Evolutionary conservation across 2,329 filamentous ascomycete species (phyloP).

Genomic region (Biscogniauxia sp.): DNA sequence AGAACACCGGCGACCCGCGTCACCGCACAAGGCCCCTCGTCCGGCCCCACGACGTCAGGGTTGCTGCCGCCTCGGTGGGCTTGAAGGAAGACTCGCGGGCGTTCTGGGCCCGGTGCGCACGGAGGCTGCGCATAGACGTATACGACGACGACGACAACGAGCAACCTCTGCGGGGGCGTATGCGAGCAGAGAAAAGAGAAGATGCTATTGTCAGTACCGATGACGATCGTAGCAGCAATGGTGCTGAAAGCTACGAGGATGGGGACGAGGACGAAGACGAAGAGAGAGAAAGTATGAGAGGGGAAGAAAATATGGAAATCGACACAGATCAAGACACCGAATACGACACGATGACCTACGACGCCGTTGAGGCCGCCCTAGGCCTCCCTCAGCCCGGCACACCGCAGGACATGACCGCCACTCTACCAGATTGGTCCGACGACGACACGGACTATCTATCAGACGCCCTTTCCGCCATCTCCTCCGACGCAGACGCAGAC

Average conservation of each 20-base stretch:
- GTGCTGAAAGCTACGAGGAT: conserved; percentile 8
- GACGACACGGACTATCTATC: too few relatives aligned
- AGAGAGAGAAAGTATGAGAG: conserved; percentile 8
- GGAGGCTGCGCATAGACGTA: conserved; percentile 50
- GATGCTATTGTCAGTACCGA: not conserved
- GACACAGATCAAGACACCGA: conserved; percentile 22
- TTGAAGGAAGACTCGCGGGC: conserved; percentile 36
- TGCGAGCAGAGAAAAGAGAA: too few relatives aligned
- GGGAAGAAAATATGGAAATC: conserved; percentile 11
- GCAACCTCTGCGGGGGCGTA: not conserved
- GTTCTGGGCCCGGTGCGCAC: conserved; percentile 49
- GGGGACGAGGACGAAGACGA: conserved; percentile 12
- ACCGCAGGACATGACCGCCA: not conserved
- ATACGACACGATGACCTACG: conserved; percentile 38
- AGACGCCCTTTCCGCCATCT: conserved; percentile 2
- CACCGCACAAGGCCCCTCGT: conserved; percentile 33
- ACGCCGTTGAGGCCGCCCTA: conserved; percentile 43
- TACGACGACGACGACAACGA: conserved; percentile 39
- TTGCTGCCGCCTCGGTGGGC: conserved; percentile 48
- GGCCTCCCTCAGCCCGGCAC: conserved; percentile 14
- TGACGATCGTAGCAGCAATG: conserved; percentile 5
- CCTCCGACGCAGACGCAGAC: conserved; percentile 1
- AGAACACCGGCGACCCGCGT: conserved; percentile 23
- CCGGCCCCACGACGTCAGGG: conserved; percentile 44
- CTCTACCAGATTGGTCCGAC: not conserved